Percentiles rank a stretch among this genome's conserved stretches.
These are phyloP conservation scores for Kurtzmaniella quercitrusa DNA, from an alignment of 1,139 yeast genomes.

Conservation along the genomic window DNA sequence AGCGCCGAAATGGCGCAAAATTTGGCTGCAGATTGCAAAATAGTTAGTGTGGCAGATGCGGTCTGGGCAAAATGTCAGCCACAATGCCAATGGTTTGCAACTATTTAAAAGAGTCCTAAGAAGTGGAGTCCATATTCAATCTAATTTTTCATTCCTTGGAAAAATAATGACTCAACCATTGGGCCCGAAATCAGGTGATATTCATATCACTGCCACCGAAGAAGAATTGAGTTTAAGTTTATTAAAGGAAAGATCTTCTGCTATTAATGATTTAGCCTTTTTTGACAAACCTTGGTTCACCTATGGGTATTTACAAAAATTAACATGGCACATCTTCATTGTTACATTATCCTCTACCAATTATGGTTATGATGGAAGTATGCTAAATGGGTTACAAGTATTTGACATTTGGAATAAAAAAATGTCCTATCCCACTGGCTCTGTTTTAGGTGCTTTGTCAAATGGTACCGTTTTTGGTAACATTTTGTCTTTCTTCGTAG, in stretches of 20 bases:
- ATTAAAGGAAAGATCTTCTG: not conserved
- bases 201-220: not conserved
- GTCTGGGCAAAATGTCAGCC: no score
- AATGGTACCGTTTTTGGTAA: slow-evolving; percentile 28
- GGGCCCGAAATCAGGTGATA: not conserved
- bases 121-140: no score
- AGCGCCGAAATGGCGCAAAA: no score
- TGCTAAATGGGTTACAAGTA: slow-evolving; percentile 49
- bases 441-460: slow-evolving; percentile 40
- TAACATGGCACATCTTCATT: slow-evolving; percentile 33
- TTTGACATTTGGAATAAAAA: slow-evolving; percentile 30
- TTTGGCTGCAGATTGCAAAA: no score
- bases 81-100: no score
- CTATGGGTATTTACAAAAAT: slow-evolving; percentile 29
- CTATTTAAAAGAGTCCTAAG: no score
- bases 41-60: no score
- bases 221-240: slow-evolving; percentile 1
- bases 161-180: not conserved
- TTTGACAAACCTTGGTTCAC: slow-evolving; percentile 14
- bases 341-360: slow-evolving; percentile 44
- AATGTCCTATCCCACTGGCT: slow-evolving; percentile 40
- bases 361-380: slow-evolving; percentile 50
- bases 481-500: slow-evolving; percentile 17
- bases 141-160: no score
- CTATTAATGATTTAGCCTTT: not conserved